Conservation (phyloP, 2,329 filamentous ascomycete genomes). For the Sphaceloma murrayae region DNA sequence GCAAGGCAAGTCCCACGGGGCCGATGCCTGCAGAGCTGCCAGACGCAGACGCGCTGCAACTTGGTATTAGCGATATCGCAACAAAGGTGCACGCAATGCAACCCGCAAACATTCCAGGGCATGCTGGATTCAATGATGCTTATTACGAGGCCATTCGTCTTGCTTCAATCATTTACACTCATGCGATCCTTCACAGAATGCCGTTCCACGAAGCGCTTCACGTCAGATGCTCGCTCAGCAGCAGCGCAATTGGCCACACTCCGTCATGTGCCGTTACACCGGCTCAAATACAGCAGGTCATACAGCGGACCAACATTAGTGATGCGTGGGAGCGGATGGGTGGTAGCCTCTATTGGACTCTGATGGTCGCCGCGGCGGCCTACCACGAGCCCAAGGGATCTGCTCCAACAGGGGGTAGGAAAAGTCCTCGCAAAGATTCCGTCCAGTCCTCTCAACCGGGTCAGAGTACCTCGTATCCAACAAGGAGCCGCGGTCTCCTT, state of each 20-base stretch:
- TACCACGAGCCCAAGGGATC: slow-evolving; percentile 22
- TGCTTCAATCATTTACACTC: slow-evolving; percentile 24
- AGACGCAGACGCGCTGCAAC: neutral
- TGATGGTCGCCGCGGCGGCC: slow-evolving; percentile 26
- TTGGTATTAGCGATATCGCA: neutral
- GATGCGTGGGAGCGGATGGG: slow-evolving; percentile 28
- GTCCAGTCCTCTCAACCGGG: neutral
- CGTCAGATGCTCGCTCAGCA: neutral
- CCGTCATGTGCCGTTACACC: slow-evolving; percentile 10
- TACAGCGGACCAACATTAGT: slow-evolving; percentile 24
- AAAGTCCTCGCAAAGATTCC: too few species aligned
- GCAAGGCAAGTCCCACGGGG: neutral
- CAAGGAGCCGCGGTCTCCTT: neutral
- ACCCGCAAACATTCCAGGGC: neutral
- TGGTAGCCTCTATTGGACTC: slow-evolving; percentile 28
- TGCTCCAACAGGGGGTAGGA: too few species aligned
- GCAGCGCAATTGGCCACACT: neutral
- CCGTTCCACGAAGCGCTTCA: slow-evolving; percentile 22
- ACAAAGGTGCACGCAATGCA: neutral
- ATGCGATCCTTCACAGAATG: slow-evolving; percentile 22
- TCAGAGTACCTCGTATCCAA: neutral
- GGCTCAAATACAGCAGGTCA: slow-evolving; percentile 22
- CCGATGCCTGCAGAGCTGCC: neutral
- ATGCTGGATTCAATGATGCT: neutral
- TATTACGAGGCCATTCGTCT: slow-evolving; percentile 27